Percentiles rank a stretch among this genome's conserved stretches.
Evolutionary conservation across 805 yeast genomes (phyloP).

Genomic region (Candida montana): DNA sequence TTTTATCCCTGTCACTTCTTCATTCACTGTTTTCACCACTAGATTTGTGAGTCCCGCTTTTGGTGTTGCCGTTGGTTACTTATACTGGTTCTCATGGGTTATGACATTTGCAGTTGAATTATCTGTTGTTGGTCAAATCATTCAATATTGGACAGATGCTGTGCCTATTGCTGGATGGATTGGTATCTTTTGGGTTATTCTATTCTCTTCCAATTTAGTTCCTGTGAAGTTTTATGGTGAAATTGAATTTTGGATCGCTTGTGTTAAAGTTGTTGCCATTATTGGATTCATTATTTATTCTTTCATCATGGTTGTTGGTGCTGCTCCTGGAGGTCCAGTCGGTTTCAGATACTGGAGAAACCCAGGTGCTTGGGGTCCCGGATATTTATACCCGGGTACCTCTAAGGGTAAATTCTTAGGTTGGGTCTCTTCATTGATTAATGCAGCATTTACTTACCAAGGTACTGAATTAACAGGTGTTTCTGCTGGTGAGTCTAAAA

Average conservation of each 20-base stretch:
- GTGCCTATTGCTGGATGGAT: constrained; percentile 76
- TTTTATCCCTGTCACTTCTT: constrained; percentile 60
- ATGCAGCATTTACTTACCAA: constrained; percentile 74
- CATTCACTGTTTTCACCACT: constrained; percentile 64
- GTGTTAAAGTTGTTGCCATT: constrained; percentile 61
- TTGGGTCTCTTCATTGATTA: constrained; percentile 63
- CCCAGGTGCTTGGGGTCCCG: constrained; percentile 74
- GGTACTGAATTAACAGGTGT: constrained; percentile 76
- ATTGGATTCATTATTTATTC: constrained; percentile 65
- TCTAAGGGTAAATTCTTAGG: constrained; percentile 61
- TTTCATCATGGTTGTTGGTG: constrained; percentile 70
- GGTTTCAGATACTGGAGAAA: constrained; percentile 80
- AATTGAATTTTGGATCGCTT: constrained; percentile 69
- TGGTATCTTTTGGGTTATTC: constrained; percentile 55
- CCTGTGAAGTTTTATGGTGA: constrained; percentile 73
- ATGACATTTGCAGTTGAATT: constrained; percentile 72
- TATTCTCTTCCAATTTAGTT: constrained; percentile 50
- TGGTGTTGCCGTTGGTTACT: constrained; percentile 70
- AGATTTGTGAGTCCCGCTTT: constrained; percentile 62
- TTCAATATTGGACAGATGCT: constrained; percentile 57
- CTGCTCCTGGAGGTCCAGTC: constrained; percentile 60
- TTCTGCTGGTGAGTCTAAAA: constrained; percentile 67
- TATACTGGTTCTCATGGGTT: constrained; percentile 77
- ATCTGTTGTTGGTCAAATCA: constrained; percentile 65
- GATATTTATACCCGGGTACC: constrained; percentile 41